Evolutionary conservation across 805 yeast genomes (phyloP).

Genomic region (Priceomyces carsonii): DNA sequence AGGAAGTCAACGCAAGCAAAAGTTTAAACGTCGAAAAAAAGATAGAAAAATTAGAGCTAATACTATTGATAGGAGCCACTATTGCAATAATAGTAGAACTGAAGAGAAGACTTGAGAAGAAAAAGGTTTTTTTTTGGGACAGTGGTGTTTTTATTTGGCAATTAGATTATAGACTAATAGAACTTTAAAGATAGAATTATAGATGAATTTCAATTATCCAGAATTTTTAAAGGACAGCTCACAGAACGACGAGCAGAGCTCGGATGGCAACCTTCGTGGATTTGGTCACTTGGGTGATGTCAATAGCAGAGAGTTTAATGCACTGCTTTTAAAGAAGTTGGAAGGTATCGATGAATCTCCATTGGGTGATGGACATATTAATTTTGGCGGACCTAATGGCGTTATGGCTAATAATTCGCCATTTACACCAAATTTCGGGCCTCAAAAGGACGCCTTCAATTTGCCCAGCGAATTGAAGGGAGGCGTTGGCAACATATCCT

Average conservation of each 20-base stretch:
- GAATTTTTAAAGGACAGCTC: constrained; percentile 25
- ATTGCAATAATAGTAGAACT: too few species aligned
- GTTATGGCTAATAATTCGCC: constrained; percentile 2
- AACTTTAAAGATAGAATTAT: constrained; percentile 3
- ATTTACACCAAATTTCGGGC: constrained; percentile 7
- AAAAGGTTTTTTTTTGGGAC: too few species aligned
- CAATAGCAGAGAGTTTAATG: background rate
- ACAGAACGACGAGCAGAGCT: background rate
- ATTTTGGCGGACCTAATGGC: too few species aligned
- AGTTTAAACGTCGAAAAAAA: too few species aligned
- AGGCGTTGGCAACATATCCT: constrained; percentile 59
- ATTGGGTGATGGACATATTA: too few species aligned
- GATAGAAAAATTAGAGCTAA: too few species aligned
- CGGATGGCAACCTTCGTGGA: constrained; percentile 1
- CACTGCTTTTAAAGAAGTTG: constrained; percentile 5
- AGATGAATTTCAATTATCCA: constrained; percentile 36
- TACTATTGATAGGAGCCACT: too few species aligned
- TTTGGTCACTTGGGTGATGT: background rate
- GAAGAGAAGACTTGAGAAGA: too few species aligned
- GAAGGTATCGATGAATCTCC: constrained; percentile 3
- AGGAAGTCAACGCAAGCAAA: too few species aligned
- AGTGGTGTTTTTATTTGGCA: constrained; percentile 1
- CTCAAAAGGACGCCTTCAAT: constrained; percentile 34
- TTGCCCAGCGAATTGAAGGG: constrained; percentile 65
- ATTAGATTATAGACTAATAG: constrained; percentile 4